Evolutionary conservation across 345 rosid species (phyloP).

Genomic region (Excoecaria agallocha): DNA sequence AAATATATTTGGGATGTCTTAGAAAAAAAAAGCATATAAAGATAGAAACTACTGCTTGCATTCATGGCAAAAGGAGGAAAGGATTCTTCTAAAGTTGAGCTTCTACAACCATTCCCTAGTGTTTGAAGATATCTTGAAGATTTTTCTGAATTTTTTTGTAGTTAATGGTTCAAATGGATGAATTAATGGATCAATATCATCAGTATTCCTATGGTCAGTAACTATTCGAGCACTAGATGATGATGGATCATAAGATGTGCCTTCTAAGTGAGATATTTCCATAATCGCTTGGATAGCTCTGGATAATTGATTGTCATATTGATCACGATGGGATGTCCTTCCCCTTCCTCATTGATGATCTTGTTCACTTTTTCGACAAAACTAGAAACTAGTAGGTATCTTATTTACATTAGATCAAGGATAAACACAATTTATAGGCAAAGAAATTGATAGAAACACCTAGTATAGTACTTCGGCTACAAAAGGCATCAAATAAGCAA

Average conservation of each 20-base stretch:
- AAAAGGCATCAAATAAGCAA: no score
- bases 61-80: conserved; percentile 77
- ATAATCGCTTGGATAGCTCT: conserved; percentile 60
- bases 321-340: conserved; percentile 59
- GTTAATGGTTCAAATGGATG: conserved; percentile 57
- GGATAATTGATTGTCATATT: conserved; percentile 56
- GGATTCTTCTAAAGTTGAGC: conserved; percentile 60
- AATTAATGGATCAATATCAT: conserved; percentile 51
- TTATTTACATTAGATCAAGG: no score
- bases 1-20: no score
- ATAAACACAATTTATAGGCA: conserved; percentile 1
- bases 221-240: conserved; percentile 42
- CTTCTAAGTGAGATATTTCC: conserved; percentile 35
- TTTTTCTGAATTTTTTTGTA: conserved; percentile 46
- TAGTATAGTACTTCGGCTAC: neutral
- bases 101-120: conserved; percentile 56
- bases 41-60: conserved; percentile 37
- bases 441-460: conserved; percentile 2
- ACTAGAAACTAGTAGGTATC: conserved; percentile 96
- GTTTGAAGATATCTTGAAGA: conserved; percentile 82
- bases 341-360: conserved; percentile 66
- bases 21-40: conserved; percentile 90
- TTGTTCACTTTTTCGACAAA: conserved; percentile 49
- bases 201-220: conserved; percentile 37
- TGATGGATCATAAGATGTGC: conserved; percentile 35